Evolutionary conservation across 108 stramenopile species (phyloP), one percentile per base, ranked within the genome.

Genomic region (Stephanodiscus minutulus): DNA sequence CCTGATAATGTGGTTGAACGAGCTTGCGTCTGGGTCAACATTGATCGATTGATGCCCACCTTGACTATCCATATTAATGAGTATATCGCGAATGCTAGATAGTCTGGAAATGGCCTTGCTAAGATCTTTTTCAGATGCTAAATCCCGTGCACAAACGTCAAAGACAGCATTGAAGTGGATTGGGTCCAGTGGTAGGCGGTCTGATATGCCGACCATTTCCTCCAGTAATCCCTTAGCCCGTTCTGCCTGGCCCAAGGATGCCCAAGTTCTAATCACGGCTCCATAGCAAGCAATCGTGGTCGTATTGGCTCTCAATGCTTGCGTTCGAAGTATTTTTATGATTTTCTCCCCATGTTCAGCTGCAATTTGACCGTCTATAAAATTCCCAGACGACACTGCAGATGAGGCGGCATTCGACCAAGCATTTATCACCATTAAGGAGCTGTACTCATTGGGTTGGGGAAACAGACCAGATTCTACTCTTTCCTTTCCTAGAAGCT

Each of bases 1-100:
- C 52, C 76, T 41, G 13, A 77, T 77, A 47, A 77, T 41, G 36
- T 77, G 76, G 54, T 77, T 77, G 58, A 70, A 77, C 1, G 76
- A 77, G 64, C 76, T 77, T 15, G 57, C 70, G 49, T 77, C 76
- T 50, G 76, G 76, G 36, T 56, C 46, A 56, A 70, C 64, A 59
- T 77, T 66, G 36, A 61, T 67, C 59, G 68, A 54, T 43, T 70
- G 8, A 50, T 74, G 31, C 27, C 44, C 55, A 17, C 47, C 53
- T 21, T 52, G 20, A 17, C 50, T 63, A 4, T 46, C 56, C 64
- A 77, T 66, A 10, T 57, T 59, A 58, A 70, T 61, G 41, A 77
- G 36, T n/a, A 70, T 48, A 64, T 24, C 35, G 60, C 57, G 76
- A 31, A 70, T 64, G 22, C 52, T 77, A 25, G 63, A 70, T 36